phyloP scores from a whole-genome alignment of 352 stramenopile genomes.

The Phytophthora citricola region DNA sequence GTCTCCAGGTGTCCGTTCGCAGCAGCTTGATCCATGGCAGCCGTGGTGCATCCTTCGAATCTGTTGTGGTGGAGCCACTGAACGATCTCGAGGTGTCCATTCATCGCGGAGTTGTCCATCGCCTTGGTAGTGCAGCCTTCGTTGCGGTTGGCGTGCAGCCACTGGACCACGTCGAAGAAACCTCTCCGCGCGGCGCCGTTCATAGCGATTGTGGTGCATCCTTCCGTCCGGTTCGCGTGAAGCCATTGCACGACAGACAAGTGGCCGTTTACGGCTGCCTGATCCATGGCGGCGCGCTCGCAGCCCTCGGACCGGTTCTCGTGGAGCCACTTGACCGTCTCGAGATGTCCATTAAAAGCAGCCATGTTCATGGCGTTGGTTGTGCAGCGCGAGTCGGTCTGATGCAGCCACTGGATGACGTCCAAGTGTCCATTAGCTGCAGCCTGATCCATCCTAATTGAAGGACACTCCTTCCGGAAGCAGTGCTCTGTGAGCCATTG shows the following conservation, averaged over 20 bases:
- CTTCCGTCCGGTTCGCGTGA: conserved; percentile 19
- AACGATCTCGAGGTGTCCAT: conserved; percentile 35
- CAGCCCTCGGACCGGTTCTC: conserved; percentile 34
- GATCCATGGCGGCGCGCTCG: conserved; percentile 30
- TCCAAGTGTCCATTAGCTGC: conserved; percentile 50
- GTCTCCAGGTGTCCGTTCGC: conserved; percentile 54
- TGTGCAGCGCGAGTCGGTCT: conserved; percentile 32
- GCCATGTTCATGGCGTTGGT: conserved; percentile 40
- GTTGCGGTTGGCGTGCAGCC: conserved; percentile 26
- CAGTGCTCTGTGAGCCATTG: conserved; percentile 46
- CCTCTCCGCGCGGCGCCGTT: conserved; percentile 28
- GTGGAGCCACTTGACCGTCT: conserved; percentile 32
- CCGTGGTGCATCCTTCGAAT: conserved; percentile 27
- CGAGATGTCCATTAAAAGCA: conserved; percentile 25
- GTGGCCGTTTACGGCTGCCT: conserved; percentile 33
- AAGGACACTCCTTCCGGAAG: conserved; percentile 32
- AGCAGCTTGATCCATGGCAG: conserved; percentile 32
- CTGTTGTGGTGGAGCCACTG: conserved; percentile 35
- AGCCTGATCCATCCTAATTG: conserved; percentile 43
- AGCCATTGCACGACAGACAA: conserved; percentile 37
- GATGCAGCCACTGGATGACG: conserved; percentile 25
- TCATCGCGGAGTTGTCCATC: conserved; percentile 40
- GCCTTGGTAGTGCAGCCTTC: conserved; percentile 35
- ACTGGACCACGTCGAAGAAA: conserved; percentile 32
- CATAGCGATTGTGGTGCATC: conserved; percentile 35